Base-by-base conservation (phyloP, 2,329 filamentous ascomycete genomes). In the Hirsutella rhossiliensis region DNA sequence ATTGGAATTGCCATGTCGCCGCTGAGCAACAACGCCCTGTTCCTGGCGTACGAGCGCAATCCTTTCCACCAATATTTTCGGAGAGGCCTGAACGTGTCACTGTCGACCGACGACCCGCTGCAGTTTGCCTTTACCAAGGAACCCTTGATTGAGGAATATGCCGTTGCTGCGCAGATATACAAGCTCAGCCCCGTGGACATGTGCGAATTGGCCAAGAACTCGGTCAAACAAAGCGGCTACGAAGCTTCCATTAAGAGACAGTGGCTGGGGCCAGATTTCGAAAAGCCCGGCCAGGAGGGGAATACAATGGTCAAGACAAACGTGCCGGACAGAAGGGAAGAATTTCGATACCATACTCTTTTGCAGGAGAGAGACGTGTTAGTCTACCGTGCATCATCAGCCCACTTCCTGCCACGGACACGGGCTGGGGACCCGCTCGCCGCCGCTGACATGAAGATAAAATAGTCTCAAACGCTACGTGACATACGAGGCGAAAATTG, bases 1-100 rank as follows among this genome's bases (percentile, higher is more conserved):
- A 96, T 98, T 49, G 92, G 92, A 46, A 92, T 98, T 50, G 92
- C 92, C 48, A 98, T 98, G 92, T 97, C 90, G n/a, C 92, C 92
- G 3, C 73, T 98, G 39, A 95, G 88, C 63, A 98, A 98, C 69
- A 98, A 98, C 55, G 92, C 92, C 0, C 68, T 98, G 29, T 98
- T 98, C 67, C 68, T 98, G 43, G 88, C 90, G 1, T 97, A 98
- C 58, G 92, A 98, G 62, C 81, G 94, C 47, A 98, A 98, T 54
- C 92, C 92, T 0, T 98, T 95, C 65, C 75, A 94, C 54, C 86
- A 85, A 56, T 98, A 98, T 65, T 98, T 98, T 71, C 84, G 86
- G 58, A 82, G 92, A 44, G 92, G 92, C 0, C 67, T 98, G 42
- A 98, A 98, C 58, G 89, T 98, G 7, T 97, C 90, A 1, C 69